Evolutionary conservation across 129 eudicot species (phyloP), one percentile per base, ranked within the genome.

Genomic region (Centella asiatica): DNA sequence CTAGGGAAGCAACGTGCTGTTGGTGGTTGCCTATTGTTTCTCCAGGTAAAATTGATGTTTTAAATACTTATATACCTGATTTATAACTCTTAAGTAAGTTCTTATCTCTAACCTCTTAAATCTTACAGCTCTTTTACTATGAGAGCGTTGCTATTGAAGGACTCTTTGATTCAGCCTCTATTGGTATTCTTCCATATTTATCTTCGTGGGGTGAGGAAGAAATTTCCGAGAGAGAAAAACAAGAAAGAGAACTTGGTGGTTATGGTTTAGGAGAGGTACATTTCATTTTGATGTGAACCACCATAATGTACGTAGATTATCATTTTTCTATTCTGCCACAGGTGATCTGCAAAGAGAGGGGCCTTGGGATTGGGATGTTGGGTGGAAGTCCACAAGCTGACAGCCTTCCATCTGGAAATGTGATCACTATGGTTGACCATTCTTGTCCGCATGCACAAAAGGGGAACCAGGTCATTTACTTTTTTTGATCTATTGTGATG

Each of bases 1-100:
- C 89, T 82, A 70, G 95, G 95, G 57, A 82, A 86, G 84, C 95
- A 86, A 54, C 84, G 84, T 55, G 95, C 95, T 2, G 95, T 86
- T 64, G 95, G 95, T 62, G 95, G 95, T 42, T 86, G 95, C 68
- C 89, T 86, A 59, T 25, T 86, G 76, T 86, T 86, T 80, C 89
- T 86, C 49, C 95, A 86, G 89, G 95, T 86, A 56, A 62, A 62
- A 9, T n/a, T n/a, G n/a, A n/a, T n/a, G n/a, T n/a, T n/a, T 23
- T 24, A 26, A 57, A 65, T 74, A 57, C 18, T 62, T 44, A 29
- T 27, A 63, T 22, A 20, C 54, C 1, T 27, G 3, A 29, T 29
- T 23, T 57, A 34, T 18, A 56, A 33, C 20, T 51, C 8, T 45
- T 13, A 23, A 48, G 18, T 51, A 1, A n/a, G 18, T 26, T 36